These are phyloP conservation scores for Claviceps sp. DNA, from an alignment of 2,329 filamentous ascomycete genomes.

Conservation along the genomic window DNA sequence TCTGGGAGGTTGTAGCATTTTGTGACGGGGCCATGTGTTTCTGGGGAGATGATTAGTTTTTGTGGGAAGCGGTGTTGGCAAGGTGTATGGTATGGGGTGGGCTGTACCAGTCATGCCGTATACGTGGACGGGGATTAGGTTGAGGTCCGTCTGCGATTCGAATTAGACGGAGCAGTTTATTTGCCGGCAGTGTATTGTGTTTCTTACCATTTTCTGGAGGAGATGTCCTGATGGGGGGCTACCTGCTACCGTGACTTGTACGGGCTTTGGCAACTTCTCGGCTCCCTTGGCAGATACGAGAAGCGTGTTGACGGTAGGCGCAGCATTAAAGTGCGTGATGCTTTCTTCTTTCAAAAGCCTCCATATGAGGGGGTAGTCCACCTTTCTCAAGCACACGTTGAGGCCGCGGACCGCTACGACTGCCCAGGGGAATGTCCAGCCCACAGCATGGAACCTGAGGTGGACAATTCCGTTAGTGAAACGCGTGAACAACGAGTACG, in stretches of 20 bases:
- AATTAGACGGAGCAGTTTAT: not conserved
- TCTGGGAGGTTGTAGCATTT: slow-evolving; percentile 79
- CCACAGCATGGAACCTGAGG: slow-evolving; percentile 48
- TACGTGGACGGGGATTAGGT: slow-evolving; percentile 82
- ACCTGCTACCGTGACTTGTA: slow-evolving; percentile 84
- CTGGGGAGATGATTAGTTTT: slow-evolving; percentile 13
- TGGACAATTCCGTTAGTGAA: not conserved
- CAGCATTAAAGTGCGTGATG: slow-evolving; percentile 91
- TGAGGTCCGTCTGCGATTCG: slow-evolving; percentile 39
- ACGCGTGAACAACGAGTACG: not conserved
- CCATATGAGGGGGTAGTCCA: slow-evolving; percentile 93
- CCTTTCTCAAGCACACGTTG: slow-evolving; percentile 86
- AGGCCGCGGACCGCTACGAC: slow-evolving; percentile 90
- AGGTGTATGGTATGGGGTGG: too few species aligned
- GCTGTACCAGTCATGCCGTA: slow-evolving; percentile 56
- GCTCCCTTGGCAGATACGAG: slow-evolving; percentile 73
- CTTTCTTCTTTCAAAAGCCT: slow-evolving; percentile 69
- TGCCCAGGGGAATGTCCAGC: slow-evolving; percentile 88
- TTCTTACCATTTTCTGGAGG: slow-evolving; percentile 75
- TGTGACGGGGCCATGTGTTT: slow-evolving; percentile 93
- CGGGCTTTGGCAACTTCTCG: slow-evolving; percentile 50
- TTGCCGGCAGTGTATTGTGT: not conserved
- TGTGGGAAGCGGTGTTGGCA: not conserved
- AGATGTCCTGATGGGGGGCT: slow-evolving; percentile 80
- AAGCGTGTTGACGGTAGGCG: slow-evolving; percentile 90